Conservation (phyloP, 257 asterid species). For the Ehretia macrophylla region DNA sequence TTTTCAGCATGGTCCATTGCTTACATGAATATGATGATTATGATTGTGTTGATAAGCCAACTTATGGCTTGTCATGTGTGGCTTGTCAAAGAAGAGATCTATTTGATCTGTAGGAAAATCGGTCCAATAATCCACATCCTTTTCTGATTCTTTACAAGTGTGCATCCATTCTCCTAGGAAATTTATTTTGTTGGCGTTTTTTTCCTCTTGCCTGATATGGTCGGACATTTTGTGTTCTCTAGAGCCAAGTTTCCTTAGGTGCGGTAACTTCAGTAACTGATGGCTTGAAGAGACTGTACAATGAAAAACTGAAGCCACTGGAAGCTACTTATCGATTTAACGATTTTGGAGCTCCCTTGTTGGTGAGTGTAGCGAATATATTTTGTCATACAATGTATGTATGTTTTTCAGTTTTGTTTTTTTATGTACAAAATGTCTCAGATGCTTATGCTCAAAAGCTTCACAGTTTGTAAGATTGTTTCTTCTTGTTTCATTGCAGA, state of each 20-base stretch:
- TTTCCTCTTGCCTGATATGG: background rate
- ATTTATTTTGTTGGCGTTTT: slow-evolving; percentile 8
- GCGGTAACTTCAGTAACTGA: slow-evolving; percentile 81
- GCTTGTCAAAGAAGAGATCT: too few species aligned
- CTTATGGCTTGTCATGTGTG: too few species aligned
- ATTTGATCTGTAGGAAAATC: too few species aligned
- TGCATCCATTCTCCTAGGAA: too few species aligned
- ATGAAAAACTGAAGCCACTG: slow-evolving; percentile 80
- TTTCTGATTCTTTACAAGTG: too few species aligned
- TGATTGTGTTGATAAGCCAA: too few species aligned
- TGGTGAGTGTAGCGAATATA: slow-evolving; percentile 48
- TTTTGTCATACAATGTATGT: background rate
- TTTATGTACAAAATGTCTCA: too few species aligned
- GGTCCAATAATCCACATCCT: too few species aligned
- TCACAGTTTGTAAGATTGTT: background rate
- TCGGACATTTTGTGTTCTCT: slow-evolving; percentile 7
- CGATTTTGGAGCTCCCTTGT: slow-evolving; percentile 73
- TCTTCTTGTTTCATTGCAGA: slow-evolving; percentile 34
- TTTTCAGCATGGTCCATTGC: too few species aligned
- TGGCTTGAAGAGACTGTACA: slow-evolving; percentile 75
- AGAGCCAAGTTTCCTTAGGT: slow-evolving; percentile 45
- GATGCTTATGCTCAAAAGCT: background rate
- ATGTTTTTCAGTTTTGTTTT: background rate
- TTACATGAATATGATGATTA: too few species aligned
- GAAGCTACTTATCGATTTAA: slow-evolving; percentile 78